Conservation (phyloP, 2,329 filamentous ascomycete genomes). For the Penicillium concentricum region DNA sequence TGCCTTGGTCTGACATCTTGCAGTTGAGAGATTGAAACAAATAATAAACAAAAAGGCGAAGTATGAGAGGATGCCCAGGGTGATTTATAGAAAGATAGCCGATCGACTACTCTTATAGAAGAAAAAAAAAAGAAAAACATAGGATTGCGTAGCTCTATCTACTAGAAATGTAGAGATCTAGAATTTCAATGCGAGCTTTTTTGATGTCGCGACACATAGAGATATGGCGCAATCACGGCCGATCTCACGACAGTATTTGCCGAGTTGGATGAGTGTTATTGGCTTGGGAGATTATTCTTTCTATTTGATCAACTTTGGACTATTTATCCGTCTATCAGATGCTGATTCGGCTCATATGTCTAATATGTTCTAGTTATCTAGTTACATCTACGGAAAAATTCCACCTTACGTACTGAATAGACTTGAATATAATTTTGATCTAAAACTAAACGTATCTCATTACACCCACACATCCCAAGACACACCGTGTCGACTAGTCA, state of each 20-base stretch:
- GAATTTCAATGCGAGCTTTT: not conserved
- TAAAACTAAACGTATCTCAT: not conserved
- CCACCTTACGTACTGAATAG: not conserved
- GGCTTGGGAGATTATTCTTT: not conserved
- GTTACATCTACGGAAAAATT: too few species aligned
- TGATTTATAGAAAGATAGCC: not conserved
- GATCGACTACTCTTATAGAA: not conserved
- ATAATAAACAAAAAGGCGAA: not conserved
- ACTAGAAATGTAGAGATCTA: not conserved
- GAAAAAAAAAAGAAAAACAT: not conserved
- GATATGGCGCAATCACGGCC: conserved; percentile 27
- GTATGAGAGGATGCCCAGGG: too few species aligned
- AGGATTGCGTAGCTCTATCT: conserved; percentile 5
- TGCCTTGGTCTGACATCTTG: not conserved
- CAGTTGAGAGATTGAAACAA: not conserved
- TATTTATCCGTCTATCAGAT: not conserved
- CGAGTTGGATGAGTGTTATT: not conserved
- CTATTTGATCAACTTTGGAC: not conserved
- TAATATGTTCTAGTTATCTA: too few species aligned
- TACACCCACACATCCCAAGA: conserved; percentile 27
- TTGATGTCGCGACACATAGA: conserved; percentile 19
- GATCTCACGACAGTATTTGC: conserved; percentile 10
- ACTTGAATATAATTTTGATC: not conserved
- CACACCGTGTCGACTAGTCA: conserved; percentile 20
- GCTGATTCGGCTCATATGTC: not conserved